Evolutionary conservation across 352 stramenopile species (phyloP).

Genomic region (Phytophthora niederhauseri): DNA sequence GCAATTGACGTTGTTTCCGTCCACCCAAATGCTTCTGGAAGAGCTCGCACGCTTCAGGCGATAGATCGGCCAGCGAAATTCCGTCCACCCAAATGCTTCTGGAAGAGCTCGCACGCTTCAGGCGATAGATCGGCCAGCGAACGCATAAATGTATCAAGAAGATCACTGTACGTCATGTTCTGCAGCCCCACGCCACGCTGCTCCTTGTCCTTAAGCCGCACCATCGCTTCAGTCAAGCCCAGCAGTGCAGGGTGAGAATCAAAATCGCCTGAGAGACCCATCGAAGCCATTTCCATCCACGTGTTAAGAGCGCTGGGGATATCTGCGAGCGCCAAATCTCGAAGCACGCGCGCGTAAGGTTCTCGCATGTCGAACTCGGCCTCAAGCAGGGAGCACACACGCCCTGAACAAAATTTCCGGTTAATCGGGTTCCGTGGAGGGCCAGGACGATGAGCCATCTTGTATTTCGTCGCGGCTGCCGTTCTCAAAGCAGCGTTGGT

Average conservation of each 20-base stretch:
- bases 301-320: constrained; percentile 54
- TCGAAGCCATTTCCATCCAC: constrained; percentile 72
- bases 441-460: constrained; percentile 38
- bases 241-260: constrained; percentile 66
- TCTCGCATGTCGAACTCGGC: constrained; percentile 63
- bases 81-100: constrained; percentile 68
- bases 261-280: constrained; percentile 69
- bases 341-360: constrained; percentile 52
- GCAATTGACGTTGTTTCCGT: constrained; percentile 53
- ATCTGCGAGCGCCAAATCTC: constrained; percentile 59
- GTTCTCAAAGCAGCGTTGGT: constrained; percentile 60
- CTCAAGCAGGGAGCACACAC: constrained; percentile 59
- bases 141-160: constrained; percentile 73
- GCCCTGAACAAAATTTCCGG: constrained; percentile 59
- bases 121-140: constrained; percentile 59
- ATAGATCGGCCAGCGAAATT: constrained; percentile 76
- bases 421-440: constrained; percentile 57
- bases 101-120: constrained; percentile 74
- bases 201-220: constrained; percentile 80
- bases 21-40: constrained; percentile 78
- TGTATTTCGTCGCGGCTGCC: constrained; percentile 42
- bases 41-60: constrained; percentile 62
- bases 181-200: constrained; percentile 74
- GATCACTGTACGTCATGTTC: constrained; percentile 80
- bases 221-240: constrained; percentile 71